phyloP scores from a whole-genome alignment of 2,329 filamentous ascomycete species.

The Microcyclosporella mali region DNA sequence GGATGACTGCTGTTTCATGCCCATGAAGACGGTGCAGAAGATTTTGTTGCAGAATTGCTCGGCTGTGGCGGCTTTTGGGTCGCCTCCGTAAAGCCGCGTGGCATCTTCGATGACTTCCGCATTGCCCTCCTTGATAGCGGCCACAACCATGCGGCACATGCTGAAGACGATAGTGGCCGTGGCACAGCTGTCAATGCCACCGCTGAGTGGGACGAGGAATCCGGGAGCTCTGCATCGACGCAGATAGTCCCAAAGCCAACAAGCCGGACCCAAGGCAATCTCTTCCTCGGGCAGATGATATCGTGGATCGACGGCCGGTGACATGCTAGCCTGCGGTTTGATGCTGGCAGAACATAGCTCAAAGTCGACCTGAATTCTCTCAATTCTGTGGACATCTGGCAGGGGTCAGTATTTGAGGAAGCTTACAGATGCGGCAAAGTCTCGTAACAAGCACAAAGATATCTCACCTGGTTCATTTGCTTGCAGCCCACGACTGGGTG shows the following conservation, averaged over 20 bases:
- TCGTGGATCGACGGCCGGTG: slow-evolving; percentile 42
- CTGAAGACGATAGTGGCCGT: slow-evolving; percentile 45
- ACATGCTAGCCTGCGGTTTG: slow-evolving; percentile 35
- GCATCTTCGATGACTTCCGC: slow-evolving; percentile 51
- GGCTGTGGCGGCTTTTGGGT: slow-evolving; percentile 45
- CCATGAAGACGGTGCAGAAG: slow-evolving; percentile 64
- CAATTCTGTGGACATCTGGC: slow-evolving; percentile 40
- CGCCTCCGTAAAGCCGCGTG: slow-evolving; percentile 47
- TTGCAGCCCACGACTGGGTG: slow-evolving; percentile 53
- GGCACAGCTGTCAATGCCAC: slow-evolving; percentile 57
- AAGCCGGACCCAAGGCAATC: slow-evolving; percentile 59
- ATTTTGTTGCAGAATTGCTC: slow-evolving; percentile 55
- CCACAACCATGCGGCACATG: slow-evolving; percentile 50
- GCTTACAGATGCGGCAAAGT: too few relatives aligned
- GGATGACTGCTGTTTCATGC: slow-evolving; percentile 59
- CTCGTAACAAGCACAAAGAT: too few relatives aligned
- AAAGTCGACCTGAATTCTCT: slow-evolving; percentile 41
- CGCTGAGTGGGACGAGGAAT: slow-evolving; percentile 52
- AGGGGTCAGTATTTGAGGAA: too few relatives aligned
- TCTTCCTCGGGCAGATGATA: slow-evolving; percentile 61
- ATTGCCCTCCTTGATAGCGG: slow-evolving; percentile 47
- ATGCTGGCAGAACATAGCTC: slow-evolving; percentile 31
- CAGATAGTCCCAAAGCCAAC: slow-evolving; percentile 62
- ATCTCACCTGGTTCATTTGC: slow-evolving; percentile 36
- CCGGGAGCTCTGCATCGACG: slow-evolving; percentile 48